These are phyloP conservation scores for Mucor lusitanicus DNA, from an alignment of 371 early-diverging fungal species.

Conservation along the genomic window DNA sequence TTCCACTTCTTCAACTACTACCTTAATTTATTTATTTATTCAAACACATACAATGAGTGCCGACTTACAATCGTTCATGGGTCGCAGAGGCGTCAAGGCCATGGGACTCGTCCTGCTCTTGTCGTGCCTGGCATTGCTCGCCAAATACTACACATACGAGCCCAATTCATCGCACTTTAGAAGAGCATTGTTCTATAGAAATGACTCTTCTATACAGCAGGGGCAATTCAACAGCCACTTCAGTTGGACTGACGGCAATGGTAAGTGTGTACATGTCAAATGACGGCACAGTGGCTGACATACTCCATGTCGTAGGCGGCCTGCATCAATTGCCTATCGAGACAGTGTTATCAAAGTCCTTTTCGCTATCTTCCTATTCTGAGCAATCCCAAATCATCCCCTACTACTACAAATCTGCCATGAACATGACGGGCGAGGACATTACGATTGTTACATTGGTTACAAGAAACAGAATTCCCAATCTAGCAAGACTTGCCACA, in stretches of 20 bases:
- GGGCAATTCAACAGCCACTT: constrained; percentile 15
- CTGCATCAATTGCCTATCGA: constrained; percentile 29
- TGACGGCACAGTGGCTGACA: not conserved
- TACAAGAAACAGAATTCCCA: constrained; percentile 52
- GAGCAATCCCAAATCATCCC: constrained; percentile 60
- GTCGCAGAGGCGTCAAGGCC: constrained; percentile 20
- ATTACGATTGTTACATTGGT: constrained; percentile 60
- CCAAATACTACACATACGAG: constrained; percentile 9
- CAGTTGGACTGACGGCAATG: constrained; percentile 26
- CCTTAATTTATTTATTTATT: not conserved
- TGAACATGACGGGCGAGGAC: constrained; percentile 45
- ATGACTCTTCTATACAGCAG: constrained; percentile 9
- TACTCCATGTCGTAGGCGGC: not conserved
- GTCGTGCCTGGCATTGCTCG: constrained; percentile 10
- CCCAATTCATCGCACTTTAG: constrained; percentile 13
- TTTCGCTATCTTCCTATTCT: constrained; percentile 28
- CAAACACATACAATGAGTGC: constrained; percentile 12
- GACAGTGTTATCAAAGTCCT: constrained; percentile 27
- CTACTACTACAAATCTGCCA: constrained; percentile 53
- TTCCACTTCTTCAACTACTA: not conserved
- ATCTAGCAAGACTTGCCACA: constrained; percentile 49
- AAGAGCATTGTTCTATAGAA: constrained; percentile 20
- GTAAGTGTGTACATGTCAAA: constrained; percentile 9
- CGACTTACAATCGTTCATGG: constrained; percentile 21
- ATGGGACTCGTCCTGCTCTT: constrained; percentile 13